Conservation (phyloP, 2,329 filamentous ascomycete genomes). For the Neofusicoccum umdonicola region DNA sequence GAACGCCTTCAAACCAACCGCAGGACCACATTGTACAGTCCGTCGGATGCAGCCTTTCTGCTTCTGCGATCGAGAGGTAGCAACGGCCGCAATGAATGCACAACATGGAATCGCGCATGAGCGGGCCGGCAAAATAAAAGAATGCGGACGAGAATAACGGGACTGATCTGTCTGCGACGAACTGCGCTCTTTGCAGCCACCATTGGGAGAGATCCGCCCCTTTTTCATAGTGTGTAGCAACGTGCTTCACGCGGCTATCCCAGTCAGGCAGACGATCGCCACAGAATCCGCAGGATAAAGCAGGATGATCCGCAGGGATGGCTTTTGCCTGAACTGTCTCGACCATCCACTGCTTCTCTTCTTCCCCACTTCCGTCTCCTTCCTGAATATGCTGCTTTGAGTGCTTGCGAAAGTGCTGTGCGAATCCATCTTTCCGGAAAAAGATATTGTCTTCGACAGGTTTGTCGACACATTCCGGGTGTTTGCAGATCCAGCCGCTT, state of each 20-base stretch:
- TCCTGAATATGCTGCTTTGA: no score
- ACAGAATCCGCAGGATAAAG: neutral
- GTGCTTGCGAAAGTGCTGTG: neutral
- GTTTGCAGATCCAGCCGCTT: neutral
- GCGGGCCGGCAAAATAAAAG: no score
- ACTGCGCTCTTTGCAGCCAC: neutral
- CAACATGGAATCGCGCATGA: no score
- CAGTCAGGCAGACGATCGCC: neutral
- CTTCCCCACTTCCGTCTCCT: no score
- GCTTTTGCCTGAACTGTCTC: neutral
- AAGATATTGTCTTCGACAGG: neutral
- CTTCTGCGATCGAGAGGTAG: no score
- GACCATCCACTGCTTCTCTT: neutral
- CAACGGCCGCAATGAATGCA: no score
- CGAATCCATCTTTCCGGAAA: neutral
- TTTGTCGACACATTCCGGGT: neutral
- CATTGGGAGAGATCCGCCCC: neutral
- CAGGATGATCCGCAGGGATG: neutral
- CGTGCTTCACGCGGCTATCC: neutral
- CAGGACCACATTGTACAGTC: no score
- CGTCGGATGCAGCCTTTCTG: no score
- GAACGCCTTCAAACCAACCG: no score
- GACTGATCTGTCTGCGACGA: no score
- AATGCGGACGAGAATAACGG: no score
- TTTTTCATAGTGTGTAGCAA: neutral